These are phyloP conservation scores for Pseudogymnoascus sp. DNA, from an alignment of 2,329 filamentous ascomycete genomes.

Conservation along the genomic window DNA sequence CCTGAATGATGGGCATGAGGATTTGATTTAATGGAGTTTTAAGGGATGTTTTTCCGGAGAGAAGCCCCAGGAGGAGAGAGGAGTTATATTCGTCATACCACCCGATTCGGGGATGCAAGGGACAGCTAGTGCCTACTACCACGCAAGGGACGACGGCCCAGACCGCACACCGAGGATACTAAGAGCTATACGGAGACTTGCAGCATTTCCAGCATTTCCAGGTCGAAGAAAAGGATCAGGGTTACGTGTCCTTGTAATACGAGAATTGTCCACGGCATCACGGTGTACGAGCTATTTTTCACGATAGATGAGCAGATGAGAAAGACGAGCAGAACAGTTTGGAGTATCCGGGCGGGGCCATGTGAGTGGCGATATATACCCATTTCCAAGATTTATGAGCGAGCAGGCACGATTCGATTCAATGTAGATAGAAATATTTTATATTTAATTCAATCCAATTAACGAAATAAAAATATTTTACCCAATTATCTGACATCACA, in stretches of 20 bases:
- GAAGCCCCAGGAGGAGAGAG: neutral
- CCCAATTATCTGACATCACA: neutral
- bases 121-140: neutral
- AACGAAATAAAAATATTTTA: neutral
- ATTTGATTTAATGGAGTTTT: neutral
- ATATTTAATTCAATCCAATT: constrained; percentile 4
- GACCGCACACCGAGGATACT: neutral
- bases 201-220: neutral
- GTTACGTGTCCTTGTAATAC: neutral
- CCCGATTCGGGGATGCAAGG: neutral
- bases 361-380: neutral
- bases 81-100: neutral
- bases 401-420: neutral
- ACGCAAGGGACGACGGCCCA: neutral
- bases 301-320: constrained; percentile 1
- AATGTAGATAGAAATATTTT: neutral
- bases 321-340: neutral
- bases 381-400: constrained; percentile 4
- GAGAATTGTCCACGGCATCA: neutral
- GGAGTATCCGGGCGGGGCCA: constrained; percentile 2
- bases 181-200: neutral
- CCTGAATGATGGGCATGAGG: neutral
- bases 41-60: neutral
- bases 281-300: neutral
- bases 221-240: neutral